A percentile compares a stretch with the other conserved stretches of the same genome.
Conservation (phyloP, 345 rosid species). For the Pelargonium nanum region DNA sequence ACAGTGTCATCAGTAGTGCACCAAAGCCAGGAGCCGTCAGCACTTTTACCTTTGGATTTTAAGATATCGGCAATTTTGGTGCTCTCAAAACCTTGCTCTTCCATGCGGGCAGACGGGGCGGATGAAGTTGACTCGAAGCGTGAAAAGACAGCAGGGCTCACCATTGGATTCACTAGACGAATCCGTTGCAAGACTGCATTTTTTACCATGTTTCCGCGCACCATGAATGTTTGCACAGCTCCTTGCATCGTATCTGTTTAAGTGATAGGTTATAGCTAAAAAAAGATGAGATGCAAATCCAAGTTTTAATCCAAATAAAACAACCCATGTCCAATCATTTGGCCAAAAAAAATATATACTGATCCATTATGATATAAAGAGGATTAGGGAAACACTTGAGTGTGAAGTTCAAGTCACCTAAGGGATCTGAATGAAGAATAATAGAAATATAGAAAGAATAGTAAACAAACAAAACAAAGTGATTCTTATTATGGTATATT, state of each 20-base stretch:
- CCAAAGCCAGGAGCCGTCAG: conserved; percentile 99
- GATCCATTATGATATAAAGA: no score
- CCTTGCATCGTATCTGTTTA: conserved; percentile 45
- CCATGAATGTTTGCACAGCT: conserved; percentile 29
- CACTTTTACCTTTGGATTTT: conserved; percentile 71
- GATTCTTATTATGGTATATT: no score
- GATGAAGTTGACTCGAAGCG: conserved; percentile 51
- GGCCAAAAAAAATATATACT: no score
- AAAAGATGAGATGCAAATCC: no score
- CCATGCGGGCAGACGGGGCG: conserved; percentile 61
- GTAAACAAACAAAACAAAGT: no score
- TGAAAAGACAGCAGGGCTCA: conserved; percentile 34
- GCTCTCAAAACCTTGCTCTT: conserved; percentile 92
- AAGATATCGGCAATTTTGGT: conserved; percentile 69
- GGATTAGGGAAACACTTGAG: no score
- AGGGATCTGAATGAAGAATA: no score
- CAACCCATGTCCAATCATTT: no score
- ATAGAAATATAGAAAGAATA: no score
- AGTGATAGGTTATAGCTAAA: background rate
- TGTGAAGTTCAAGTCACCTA: no score
- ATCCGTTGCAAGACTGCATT: conserved; percentile 42
- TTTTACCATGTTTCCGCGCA: conserved; percentile 45
- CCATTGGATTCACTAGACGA: conserved; percentile 48
- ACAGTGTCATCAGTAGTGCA: conserved; percentile 85
- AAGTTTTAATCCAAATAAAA: no score